Conservation (phyloP, 176 grass and related monocot genomes). For the Aegilops speltoides region DNA sequence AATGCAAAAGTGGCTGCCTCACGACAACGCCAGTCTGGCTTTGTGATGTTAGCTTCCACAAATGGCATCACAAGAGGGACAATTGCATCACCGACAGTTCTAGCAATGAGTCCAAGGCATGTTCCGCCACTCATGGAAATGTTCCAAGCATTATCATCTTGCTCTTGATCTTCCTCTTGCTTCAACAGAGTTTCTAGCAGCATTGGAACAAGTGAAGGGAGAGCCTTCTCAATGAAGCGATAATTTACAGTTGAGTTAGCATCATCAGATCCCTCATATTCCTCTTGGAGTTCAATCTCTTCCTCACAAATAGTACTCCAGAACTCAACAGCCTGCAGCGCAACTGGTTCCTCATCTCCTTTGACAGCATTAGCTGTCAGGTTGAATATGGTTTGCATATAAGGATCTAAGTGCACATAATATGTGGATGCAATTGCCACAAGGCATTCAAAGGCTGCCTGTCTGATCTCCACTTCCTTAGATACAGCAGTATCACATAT, state of each 20-base stretch:
- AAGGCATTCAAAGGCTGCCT: conserved; percentile 83
- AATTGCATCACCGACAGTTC: conserved; percentile 82
- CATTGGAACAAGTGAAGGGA: conserved; percentile 86
- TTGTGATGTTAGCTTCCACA: conserved; percentile 81
- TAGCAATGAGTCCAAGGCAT: conserved; percentile 82
- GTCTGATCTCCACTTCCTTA: conserved; percentile 80
- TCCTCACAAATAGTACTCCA: conserved; percentile 96
- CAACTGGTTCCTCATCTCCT: conserved; percentile 69
- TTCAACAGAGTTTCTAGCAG: conserved; percentile 85
- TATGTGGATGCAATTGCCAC: conserved; percentile 91
- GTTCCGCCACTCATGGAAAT: conserved; percentile 94
- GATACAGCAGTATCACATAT: conserved; percentile 79
- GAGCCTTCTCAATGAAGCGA: conserved; percentile 79
- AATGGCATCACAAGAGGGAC: conserved; percentile 93
- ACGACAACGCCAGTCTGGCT: conserved; percentile 67
- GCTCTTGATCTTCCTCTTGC: conserved; percentile 94
- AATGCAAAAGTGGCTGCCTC: conserved; percentile 96
- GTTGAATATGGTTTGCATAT: conserved; percentile 79
- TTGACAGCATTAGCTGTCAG: conserved; percentile 80
- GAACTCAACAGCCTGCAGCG: conserved; percentile 91
- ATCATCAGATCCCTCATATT: conserved; percentile 63
- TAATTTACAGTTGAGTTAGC: conserved; percentile 62
- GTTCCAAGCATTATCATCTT: conserved; percentile 90
- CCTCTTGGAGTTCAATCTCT: conserved; percentile 86
- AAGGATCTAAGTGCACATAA: conserved; percentile 64